Base-by-base conservation (phyloP, 2,329 filamentous ascomycete species). In the Aspergillus sp. region DNA sequence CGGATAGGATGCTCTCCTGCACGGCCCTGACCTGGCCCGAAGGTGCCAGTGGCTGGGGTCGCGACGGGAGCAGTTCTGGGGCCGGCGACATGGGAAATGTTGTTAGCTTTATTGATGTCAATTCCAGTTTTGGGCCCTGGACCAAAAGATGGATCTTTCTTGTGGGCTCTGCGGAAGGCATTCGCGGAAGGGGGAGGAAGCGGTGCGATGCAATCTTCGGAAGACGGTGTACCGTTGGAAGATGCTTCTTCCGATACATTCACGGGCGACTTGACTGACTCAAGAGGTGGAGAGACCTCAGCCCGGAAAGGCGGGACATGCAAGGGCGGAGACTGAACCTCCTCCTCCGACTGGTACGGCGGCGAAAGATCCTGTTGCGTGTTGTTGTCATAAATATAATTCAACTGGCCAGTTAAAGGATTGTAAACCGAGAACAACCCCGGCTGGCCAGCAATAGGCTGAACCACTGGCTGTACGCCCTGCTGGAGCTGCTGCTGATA, bases 1-100 rank as follows among this genome's bases (percentile, higher is more conserved):
- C 95, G 92, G 52, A 91, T 79, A 8, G 95, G 95, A 72, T 99
- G 95, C 77, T 98, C 95, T 65, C 95, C 95, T 70, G 92, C 92
- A 72, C 95, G 91, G 58, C 83, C 90, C 74, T 97, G 93, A 54
- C 95, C 95, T 57, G 95, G 95, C 47, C 92, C 95, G 70, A 98
- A 98, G 6, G 88, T 89, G 61, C 92, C 92, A 39, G 88, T 92
- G 75, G 88, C 78, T 2, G 91, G 92, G 6, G 91, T 93, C 39
- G 86, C 91, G 73, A 96, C 89, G 39, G 86, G 85, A 42, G 89
- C 85, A 39, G 90, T 89, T 80, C 92, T 95, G 57, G 91, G 90
- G 1, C 84, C 90, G 40, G 86, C 80, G 47, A 58, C 27, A 24
- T 85, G 84, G 15, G 63, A 59, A 68, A 47, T 74, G 66, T 85